These are phyloP conservation scores for Neocallimastix lanati DNA, from an alignment of 192 early-diverging fungal species.

Conservation along the genomic window DNA sequence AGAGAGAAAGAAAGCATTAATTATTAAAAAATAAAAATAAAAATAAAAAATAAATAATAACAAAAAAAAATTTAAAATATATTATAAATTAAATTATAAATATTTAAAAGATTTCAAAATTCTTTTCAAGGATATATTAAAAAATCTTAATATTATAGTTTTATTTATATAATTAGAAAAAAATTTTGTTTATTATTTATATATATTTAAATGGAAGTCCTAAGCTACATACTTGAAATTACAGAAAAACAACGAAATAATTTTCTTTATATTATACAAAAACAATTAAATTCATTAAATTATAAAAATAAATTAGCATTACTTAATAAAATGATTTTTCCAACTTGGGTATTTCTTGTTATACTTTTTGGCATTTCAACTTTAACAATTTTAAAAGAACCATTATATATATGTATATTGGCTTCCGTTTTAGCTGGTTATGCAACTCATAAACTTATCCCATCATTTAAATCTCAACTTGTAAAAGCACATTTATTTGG, in stretches of 20 bases:
- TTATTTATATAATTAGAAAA: too few species aligned
- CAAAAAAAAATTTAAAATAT: too few species aligned
- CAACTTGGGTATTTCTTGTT: not conserved
- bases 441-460: not conserved
- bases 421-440: not conserved
- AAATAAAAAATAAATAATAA: too few species aligned
- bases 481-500: constrained; percentile 60
- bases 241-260: not conserved
- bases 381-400: not conserved
- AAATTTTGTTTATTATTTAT: too few species aligned
- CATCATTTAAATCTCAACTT: constrained; percentile 19
- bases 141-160: too few species aligned
- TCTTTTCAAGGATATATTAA: too few species aligned
- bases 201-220: not conserved
- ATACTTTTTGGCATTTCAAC: not conserved
- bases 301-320: not conserved
- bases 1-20: too few species aligned
- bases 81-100: too few species aligned
- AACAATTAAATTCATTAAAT: not conserved
- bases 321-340: not conserved
- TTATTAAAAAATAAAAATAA: too few species aligned
- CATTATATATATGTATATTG: not conserved
- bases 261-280: not conserved
- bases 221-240: not conserved
- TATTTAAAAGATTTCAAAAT: too few species aligned